Evolutionary conservation across 2,329 filamentous ascomycete genomes (phyloP), one percentile per base, ranked within the genome.

Genomic region (Meredithiella fracta): DNA sequence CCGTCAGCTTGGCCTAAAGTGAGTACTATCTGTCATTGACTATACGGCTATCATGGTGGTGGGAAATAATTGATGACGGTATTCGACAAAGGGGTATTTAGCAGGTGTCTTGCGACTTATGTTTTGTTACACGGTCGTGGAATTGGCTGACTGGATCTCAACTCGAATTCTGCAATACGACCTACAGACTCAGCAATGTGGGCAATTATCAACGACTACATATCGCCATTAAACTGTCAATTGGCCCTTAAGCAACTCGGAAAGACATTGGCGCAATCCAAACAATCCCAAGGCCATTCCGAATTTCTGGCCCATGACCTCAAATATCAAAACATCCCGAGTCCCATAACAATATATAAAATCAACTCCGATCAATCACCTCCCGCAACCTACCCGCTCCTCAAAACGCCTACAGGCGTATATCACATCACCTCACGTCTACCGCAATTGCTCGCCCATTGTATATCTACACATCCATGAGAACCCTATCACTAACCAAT

Each of bases 1-100:
- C 79, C 85, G 89, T 73, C 81, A 91, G 79, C 77, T 96, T 67
- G 91, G 91, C 66, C 77, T 96, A 72, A 86, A 78, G 89, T 95
- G 56, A 59, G 58, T 59, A 29, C 7, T 44, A 22, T 40, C 38
- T 34, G 34, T 22, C 47, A n/a, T 22, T 15, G 25, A 52, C 40
- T 47, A 25, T 51, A 20, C 49, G n/a, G n/a, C 49, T 38, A n/a
- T 47, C 44, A 15, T 49, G 20, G 25, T 49, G 20, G 11, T 49
- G 22, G 23, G n/a, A 22, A 26, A 22, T 22, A 22, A 29, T 49
- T 25, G 3, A 25, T 25, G 11, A 25, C 22, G 2, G 11, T 44
- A 7, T 8, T n/a, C 5, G 8, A 44, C 11, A n/a, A 22, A 20
- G 17, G 20, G 8, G 15, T 44, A 2, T n/a, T 17, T n/a, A n/a